phyloP scores from a whole-genome alignment of 2,329 filamentous ascomycete species.

The Dactylonectria macrodidyma region DNA sequence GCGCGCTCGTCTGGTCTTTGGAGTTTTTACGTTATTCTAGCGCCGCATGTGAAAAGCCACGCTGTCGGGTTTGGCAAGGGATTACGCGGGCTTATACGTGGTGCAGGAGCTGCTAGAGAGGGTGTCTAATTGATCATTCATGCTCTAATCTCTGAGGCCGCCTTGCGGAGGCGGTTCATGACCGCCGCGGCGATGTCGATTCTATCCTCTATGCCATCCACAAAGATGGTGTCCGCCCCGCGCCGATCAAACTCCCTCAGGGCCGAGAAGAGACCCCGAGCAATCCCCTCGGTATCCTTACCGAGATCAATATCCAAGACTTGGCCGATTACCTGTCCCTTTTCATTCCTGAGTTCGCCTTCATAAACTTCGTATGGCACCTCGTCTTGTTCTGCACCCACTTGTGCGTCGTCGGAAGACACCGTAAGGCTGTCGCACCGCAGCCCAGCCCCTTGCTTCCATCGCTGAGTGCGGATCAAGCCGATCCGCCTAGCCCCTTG shows the following conservation, averaged over 20 bases:
- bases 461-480: slow-evolving; percentile 69
- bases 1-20: slow-evolving; percentile 36
- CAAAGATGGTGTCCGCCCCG: slow-evolving; percentile 86
- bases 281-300: slow-evolving; percentile 78
- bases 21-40: slow-evolving; percentile 50
- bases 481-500: slow-evolving; percentile 57
- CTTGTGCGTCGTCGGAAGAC: slow-evolving; percentile 33
- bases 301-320: slow-evolving; percentile 83
- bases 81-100: slow-evolving; percentile 42
- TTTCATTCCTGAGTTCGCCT: slow-evolving; percentile 55
- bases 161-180: slow-evolving; percentile 87
- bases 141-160: slow-evolving; percentile 73
- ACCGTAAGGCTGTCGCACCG: slow-evolving; percentile 48
- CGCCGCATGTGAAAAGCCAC: slow-evolving; percentile 46
- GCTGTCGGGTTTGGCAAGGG: slow-evolving; percentile 42
- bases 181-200: slow-evolving; percentile 89
- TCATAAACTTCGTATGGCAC: slow-evolving; percentile 59
- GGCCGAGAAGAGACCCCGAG: slow-evolving; percentile 89
- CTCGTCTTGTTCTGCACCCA: slow-evolving; percentile 46
- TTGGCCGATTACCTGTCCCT: slow-evolving; percentile 54
- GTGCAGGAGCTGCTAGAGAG: slow-evolving; percentile 32
- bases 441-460: slow-evolving; percentile 63
- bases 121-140: slow-evolving; percentile 57
- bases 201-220: slow-evolving; percentile 87
- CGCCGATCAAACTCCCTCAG: slow-evolving; percentile 87